Percentiles rank a stretch among this genome's conserved stretches.
phyloP scores from a whole-genome alignment of 2,329 filamentous ascomycete species.

The Fusarium goolgardi region DNA sequence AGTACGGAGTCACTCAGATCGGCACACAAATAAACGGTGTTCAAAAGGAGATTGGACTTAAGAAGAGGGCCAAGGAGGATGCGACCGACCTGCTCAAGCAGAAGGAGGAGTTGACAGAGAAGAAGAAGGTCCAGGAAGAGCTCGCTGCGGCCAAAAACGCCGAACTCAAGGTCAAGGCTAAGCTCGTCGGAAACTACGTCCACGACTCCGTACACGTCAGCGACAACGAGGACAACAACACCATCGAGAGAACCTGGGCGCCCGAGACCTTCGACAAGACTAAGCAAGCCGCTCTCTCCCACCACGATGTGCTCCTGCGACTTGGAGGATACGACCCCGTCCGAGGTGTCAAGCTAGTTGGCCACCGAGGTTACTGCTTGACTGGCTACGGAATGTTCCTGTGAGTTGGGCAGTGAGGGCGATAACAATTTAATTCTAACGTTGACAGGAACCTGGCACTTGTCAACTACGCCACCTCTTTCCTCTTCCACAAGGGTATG shows the following conservation, averaged over 20 bases:
- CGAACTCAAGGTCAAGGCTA: slow-evolving; percentile 80
- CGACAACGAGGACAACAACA: slow-evolving; percentile 91
- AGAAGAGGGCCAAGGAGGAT: slow-evolving; percentile 95
- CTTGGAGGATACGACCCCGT: slow-evolving; percentile 94
- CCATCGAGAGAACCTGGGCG: slow-evolving; percentile 79
- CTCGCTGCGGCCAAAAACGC: slow-evolving; percentile 79
- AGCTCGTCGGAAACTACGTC: slow-evolving; percentile 78
- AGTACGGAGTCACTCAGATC: slow-evolving; percentile 83
- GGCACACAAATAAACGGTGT: slow-evolving; percentile 87
- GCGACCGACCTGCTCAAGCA: slow-evolving; percentile 81
- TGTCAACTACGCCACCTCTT: slow-evolving; percentile 94
- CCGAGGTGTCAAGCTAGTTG: slow-evolving; percentile 91
- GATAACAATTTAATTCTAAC: slow-evolving; percentile 25
- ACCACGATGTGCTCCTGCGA: slow-evolving; percentile 91
- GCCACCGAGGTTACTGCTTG: slow-evolving; percentile 93
- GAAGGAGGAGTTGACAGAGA: slow-evolving; percentile 80
- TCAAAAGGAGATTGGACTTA: slow-evolving; percentile 89
- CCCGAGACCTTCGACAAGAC: slow-evolving; percentile 79
- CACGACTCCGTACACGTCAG: slow-evolving; percentile 87
- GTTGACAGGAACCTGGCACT: slow-evolving; percentile 78
- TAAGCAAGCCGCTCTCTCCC: slow-evolving; percentile 83
- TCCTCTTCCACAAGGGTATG: slow-evolving; percentile 63
- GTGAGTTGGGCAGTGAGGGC: slow-evolving; percentile 24
- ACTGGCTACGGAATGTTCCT: slow-evolving; percentile 90
- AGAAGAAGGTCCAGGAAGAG: slow-evolving; percentile 84